Conservation (phyloP, 192 early-diverging fungal genomes). For the Diversispora eburnea region DNA sequence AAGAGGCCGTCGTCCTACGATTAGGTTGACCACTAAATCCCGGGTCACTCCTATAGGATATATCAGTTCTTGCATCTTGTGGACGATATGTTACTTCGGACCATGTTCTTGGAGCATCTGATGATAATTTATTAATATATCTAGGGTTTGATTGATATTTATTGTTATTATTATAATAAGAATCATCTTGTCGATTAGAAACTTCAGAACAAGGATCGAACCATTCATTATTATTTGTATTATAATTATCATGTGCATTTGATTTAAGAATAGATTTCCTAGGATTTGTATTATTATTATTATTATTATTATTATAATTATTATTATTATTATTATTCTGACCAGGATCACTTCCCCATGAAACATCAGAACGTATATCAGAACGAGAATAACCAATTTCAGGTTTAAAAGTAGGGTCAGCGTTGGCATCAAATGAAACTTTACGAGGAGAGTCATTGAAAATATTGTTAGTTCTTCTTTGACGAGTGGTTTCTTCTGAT, state of each 20-base stretch:
- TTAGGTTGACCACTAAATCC: not conserved
- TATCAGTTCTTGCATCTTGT: not conserved
- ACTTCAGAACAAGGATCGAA: not conserved
- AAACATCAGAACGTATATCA: slow-evolving; percentile 3
- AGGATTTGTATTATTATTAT: not conserved
- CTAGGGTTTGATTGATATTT: not conserved
- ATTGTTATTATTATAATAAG: not conserved
- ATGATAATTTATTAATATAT: not conserved
- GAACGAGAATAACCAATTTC: not conserved
- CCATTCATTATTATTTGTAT: not conserved
- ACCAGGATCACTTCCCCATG: slow-evolving; percentile 14
- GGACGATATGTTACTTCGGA: slow-evolving; percentile 24
- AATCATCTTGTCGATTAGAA: not conserved
- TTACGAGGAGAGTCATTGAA: not conserved
- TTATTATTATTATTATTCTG: no score
- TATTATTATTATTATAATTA: no score
- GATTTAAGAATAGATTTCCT: not conserved
- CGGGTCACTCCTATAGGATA: slow-evolving; percentile 22
- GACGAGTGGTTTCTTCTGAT: not conserved
- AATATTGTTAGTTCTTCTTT: not conserved
- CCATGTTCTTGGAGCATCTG: not conserved
- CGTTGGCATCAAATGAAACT: not conserved
- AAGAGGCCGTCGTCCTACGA: not conserved
- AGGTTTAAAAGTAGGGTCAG: not conserved
- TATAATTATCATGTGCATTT: not conserved